Conservation (phyloP, 2,329 filamentous ascomycete species). For the Hymenoscyphus infarciens region DNA sequence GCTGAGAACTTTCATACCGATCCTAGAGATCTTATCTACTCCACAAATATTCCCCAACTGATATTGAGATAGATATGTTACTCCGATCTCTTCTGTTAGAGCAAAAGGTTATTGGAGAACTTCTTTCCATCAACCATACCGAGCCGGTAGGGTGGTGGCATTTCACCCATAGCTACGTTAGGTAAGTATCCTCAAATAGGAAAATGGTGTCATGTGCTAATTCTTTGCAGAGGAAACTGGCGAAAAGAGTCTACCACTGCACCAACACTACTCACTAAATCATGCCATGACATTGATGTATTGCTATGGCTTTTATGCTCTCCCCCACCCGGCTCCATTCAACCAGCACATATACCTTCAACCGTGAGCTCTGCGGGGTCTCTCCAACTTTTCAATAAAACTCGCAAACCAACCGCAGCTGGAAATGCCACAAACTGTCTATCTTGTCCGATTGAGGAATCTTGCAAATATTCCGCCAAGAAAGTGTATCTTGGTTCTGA, state of each 20-base stretch:
- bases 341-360: slow-evolving; percentile 66
- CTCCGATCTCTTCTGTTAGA: slow-evolving; percentile 66
- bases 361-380: slow-evolving; percentile 73
- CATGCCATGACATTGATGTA: slow-evolving; percentile 93
- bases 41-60: too few relatives aligned
- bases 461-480: slow-evolving; percentile 82
- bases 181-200: slow-evolving; percentile 38
- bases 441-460: slow-evolving; percentile 67
- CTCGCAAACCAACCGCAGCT: slow-evolving; percentile 71
- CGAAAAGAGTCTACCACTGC: slow-evolving; percentile 72
- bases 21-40: too few relatives aligned
- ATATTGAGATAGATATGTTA: neutral
- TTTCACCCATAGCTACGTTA: slow-evolving; percentile 85
- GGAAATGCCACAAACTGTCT: slow-evolving; percentile 83
- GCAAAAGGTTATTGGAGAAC: slow-evolving; percentile 74
- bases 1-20: too few relatives aligned
- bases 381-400: slow-evolving; percentile 72
- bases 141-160: slow-evolving; percentile 98
- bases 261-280: slow-evolving; percentile 86
- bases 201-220: slow-evolving; percentile 7
- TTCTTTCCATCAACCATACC: slow-evolving; percentile 83
- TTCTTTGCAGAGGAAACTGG: slow-evolving; percentile 74
- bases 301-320: slow-evolving; percentile 87
- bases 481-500: slow-evolving; percentile 57
- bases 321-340: slow-evolving; percentile 36